Conservation (phyloP, 2,329 filamentous ascomycete genomes). For the Metarhizium anisopliae region DNA sequence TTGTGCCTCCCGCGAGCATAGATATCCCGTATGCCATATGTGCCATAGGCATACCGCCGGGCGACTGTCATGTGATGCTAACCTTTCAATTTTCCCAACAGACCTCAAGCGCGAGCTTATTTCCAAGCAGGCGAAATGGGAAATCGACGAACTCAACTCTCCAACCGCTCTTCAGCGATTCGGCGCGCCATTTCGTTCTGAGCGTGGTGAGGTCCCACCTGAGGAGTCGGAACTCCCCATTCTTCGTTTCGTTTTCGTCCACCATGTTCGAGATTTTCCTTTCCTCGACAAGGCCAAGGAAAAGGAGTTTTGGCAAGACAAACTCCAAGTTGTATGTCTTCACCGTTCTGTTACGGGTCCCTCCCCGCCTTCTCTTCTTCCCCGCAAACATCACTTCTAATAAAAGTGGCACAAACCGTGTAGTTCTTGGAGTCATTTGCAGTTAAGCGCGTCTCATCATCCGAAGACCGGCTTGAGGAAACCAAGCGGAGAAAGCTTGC, state of each 20-base stretch:
- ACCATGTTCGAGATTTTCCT: constrained; percentile 95
- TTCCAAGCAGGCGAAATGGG: constrained; percentile 76
- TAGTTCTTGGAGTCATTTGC: constrained; percentile 96
- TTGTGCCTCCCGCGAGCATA: constrained; percentile 7
- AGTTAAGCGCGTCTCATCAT: constrained; percentile 93
- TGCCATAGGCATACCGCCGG: not conserved
- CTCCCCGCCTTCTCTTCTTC: too few relatives aligned
- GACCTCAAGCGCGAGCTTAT: constrained; percentile 95
- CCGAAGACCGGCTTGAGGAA: constrained; percentile 90
- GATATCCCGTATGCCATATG: not conserved
- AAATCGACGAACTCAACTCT: constrained; percentile 88
- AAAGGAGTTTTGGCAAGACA: constrained; percentile 99
- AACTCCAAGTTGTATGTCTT: constrained; percentile 74
- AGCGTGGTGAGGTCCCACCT: constrained; percentile 85
- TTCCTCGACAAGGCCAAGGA: constrained; percentile 94
- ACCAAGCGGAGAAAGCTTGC: constrained; percentile 92
- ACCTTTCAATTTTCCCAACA: constrained; percentile 24
- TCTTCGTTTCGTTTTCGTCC: constrained; percentile 91
- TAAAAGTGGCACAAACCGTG: not conserved
- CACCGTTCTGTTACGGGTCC: not conserved
- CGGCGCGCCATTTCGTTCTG: constrained; percentile 88
- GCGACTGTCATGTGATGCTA: constrained; percentile 7
- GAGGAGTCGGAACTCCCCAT: constrained; percentile 91
- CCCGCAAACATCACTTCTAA: not conserved
- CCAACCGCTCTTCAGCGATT: constrained; percentile 92